Percentiles rank a stretch among this genome's conserved stretches.
These are phyloP conservation scores for Trebouxia sp. DNA, from an alignment of 139 green algal species.

Conservation along the genomic window DNA sequence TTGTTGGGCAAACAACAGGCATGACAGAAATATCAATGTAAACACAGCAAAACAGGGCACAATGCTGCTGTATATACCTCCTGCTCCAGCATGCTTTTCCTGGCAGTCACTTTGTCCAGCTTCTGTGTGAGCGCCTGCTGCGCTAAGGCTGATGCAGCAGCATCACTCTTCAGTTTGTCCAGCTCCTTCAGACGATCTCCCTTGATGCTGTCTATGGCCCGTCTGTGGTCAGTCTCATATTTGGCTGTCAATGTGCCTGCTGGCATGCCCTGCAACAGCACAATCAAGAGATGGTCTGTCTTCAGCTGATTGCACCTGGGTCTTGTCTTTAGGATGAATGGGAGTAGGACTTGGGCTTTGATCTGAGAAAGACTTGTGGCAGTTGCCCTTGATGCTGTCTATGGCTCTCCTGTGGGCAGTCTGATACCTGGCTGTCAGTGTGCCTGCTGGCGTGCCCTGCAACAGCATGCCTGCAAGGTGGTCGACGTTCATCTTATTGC, in stretches of 20 bases:
- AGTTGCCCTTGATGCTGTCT: constrained; percentile 32
- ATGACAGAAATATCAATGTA: not conserved
- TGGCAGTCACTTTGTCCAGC: constrained; percentile 39
- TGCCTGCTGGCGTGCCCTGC: not conserved
- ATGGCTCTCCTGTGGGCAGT: not conserved
- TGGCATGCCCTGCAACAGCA: not conserved
- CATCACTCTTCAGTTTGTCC: constrained; percentile 13
- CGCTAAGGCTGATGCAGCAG: not conserved
- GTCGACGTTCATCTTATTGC: not conserved
- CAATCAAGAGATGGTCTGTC: not conserved
- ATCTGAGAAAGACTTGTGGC: too few species aligned
- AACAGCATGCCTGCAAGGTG: not conserved
- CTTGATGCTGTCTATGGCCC: constrained; percentile 26
- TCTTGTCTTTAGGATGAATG: too few species aligned
- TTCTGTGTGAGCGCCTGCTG: constrained; percentile 29
- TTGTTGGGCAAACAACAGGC: too few species aligned
- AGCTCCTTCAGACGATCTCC: constrained; percentile 28
- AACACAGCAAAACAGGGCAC: not conserved
- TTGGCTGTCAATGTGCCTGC: not conserved
- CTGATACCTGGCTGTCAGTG: not conserved
- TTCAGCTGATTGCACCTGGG: not conserved
- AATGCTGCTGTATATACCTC: constrained; percentile 49
- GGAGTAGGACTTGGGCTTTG: too few species aligned
- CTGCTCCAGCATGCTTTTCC: constrained; percentile 29
- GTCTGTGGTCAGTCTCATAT: constrained; percentile 5